These are phyloP conservation scores for Halophytophthora polymorphica DNA, from an alignment of 352 stramenopile genomes.

Conservation along the genomic window DNA sequence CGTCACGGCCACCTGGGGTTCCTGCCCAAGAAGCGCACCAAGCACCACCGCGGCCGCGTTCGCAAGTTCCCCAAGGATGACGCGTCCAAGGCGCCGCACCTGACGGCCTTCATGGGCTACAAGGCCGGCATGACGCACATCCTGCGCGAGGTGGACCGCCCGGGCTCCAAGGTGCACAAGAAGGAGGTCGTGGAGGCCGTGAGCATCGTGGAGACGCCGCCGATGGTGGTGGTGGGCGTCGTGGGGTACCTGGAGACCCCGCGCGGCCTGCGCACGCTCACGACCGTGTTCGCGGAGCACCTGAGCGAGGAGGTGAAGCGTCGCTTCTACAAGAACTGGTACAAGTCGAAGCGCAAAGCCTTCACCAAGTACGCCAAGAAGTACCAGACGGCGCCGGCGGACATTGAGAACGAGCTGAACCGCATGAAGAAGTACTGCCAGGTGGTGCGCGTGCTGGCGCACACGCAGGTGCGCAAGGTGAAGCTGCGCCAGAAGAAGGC, in stretches of 20 bases:
- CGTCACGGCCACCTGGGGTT: slow-evolving; percentile 98
- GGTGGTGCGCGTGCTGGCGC: slow-evolving; percentile 98
- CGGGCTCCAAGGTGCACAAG: slow-evolving; percentile 99
- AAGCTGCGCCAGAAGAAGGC: slow-evolving; percentile 99
- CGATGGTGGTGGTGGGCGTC: slow-evolving; percentile 99
- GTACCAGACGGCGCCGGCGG: slow-evolving; percentile 90
- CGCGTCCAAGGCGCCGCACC: slow-evolving; percentile 92
- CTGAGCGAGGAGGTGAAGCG: slow-evolving; percentile 98
- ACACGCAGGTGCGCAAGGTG: slow-evolving; percentile 99
- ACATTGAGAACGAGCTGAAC: slow-evolving; percentile 97
- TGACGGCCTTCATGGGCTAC: slow-evolving; percentile 99
- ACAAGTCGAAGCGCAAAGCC: slow-evolving; percentile 99
- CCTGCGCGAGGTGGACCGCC: slow-evolving; percentile 97
- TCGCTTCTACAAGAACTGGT: slow-evolving; percentile 99
- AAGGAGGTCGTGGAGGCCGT: slow-evolving; percentile 99
- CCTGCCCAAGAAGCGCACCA: slow-evolving; percentile 99
- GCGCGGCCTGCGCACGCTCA: slow-evolving; percentile 97
- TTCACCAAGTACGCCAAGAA: slow-evolving; percentile 99
- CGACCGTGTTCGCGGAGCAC: slow-evolving; percentile 99
- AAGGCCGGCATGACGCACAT: slow-evolving; percentile 99
- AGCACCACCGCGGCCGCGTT: slow-evolving; percentile 98
- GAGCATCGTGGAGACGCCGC: slow-evolving; percentile 98
- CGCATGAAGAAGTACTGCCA: slow-evolving; percentile 99
- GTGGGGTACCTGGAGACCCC: slow-evolving; percentile 99
- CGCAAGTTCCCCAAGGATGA: slow-evolving; percentile 99